Evolutionary conservation across 108 stramenopile species (phyloP).

Genomic region (Cyclostephanos invisitatus): DNA sequence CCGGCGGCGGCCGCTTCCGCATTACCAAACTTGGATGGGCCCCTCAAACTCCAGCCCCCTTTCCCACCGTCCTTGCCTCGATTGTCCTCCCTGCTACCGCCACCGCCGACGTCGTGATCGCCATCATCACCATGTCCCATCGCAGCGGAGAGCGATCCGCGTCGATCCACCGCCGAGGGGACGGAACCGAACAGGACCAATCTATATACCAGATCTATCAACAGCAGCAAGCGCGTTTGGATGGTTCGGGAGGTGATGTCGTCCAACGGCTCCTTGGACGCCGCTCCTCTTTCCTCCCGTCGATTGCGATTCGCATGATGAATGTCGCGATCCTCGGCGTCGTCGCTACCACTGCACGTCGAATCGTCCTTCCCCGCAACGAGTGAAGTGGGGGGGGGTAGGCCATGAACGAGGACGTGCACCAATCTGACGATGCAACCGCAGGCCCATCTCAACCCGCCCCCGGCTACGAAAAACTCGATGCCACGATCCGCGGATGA

Average conservation of each 20-base stretch:
- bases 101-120: neutral
- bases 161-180: conserved; percentile 35
- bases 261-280: neutral
- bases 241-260: conserved; percentile 18
- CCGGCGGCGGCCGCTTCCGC: too few species aligned
- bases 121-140: conserved; percentile 7
- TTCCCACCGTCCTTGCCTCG: neutral
- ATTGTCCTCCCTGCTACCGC: neutral
- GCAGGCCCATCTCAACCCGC: conserved; percentile 44
- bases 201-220: conserved; percentile 45
- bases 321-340: conserved; percentile 2
- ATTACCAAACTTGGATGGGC: neutral
- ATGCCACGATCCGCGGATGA: conserved; percentile 22
- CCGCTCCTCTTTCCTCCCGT: neutral
- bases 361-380: conserved; percentile 2
- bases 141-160: conserved; percentile 20
- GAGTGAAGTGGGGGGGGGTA: neutral
- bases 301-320: neutral
- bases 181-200: conserved; percentile 44
- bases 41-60: neutral
- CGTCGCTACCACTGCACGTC: neutral
- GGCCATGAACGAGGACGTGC: conserved; percentile 34
- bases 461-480: conserved; percentile 45
- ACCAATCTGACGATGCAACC: conserved; percentile 37
- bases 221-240: conserved; percentile 33